phyloP scores from a whole-genome alignment of 805 yeast species.

The Ascoidea tarda region DNA sequence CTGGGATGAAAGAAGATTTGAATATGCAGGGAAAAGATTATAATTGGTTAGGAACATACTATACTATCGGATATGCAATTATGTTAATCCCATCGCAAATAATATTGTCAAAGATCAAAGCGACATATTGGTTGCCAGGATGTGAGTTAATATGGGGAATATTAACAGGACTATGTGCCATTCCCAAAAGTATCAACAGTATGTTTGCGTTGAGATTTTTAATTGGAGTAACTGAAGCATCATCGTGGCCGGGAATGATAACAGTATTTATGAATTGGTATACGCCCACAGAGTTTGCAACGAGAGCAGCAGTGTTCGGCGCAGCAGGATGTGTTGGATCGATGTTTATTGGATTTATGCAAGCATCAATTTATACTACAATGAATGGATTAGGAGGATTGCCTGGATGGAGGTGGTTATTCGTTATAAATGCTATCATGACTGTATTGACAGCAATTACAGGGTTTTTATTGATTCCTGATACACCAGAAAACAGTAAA shows the following conservation, averaged over 20 bases:
- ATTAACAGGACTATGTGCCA: conserved; percentile 8
- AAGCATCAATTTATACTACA: conserved; percentile 14
- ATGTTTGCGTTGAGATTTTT: conserved; percentile 33
- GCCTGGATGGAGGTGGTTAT: conserved; percentile 37
- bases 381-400: conserved; percentile 20
- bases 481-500: conserved; percentile 17
- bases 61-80: conserved; percentile 16
- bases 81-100: conserved; percentile 19
- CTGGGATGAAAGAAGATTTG: conserved; percentile 24
- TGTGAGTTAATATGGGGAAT: conserved; percentile 8
- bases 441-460: conserved; percentile 22
- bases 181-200: conserved; percentile 17
- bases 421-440: conserved; percentile 34
- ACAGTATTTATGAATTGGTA: conserved; percentile 25
- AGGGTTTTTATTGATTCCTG: conserved; percentile 25
- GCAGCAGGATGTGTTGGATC: conserved; percentile 24
- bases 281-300: conserved; percentile 25
- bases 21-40: conserved; percentile 14
- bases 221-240: conserved; percentile 33
- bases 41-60: conserved; percentile 13
- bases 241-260: conserved; percentile 27
- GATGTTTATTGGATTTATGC: conserved; percentile 14
- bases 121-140: conserved; percentile 7
- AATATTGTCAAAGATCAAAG: conserved; percentile 15
- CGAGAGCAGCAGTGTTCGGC: conserved; percentile 29